Conservation (phyloP, 345 rosid species). For the Populus davidiana region DNA sequence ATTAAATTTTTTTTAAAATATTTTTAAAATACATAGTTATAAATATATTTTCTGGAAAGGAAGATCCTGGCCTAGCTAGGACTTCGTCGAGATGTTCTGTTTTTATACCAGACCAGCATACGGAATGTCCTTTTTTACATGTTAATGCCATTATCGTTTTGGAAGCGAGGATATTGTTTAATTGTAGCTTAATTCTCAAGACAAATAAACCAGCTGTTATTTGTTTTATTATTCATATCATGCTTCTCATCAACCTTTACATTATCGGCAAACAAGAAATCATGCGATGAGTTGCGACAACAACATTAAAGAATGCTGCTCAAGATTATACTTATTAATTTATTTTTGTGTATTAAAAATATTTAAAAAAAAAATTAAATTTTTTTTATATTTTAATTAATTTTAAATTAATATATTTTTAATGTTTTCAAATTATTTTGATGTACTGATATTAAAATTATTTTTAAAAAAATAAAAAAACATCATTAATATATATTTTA, state of each 20-base stretch:
- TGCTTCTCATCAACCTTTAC: background rate
- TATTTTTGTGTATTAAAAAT: no score
- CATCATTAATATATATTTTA: no score
- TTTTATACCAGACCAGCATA: background rate
- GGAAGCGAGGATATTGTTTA: background rate
- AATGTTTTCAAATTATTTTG: no score
- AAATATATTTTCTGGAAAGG: background rate
- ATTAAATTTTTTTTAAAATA: no score
- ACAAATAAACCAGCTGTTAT: no score
- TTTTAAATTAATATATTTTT: no score
- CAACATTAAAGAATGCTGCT: background rate
- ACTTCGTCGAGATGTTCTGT: background rate
- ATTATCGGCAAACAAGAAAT: slow-evolving; percentile 14
- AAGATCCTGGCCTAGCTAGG: slow-evolving; percentile 19
- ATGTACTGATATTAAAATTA: no score
- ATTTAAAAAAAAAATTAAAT: no score
- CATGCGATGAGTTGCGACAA: background rate
- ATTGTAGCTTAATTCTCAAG: background rate
- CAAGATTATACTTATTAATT: background rate
- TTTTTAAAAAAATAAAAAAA: no score
- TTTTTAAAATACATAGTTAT: no score
- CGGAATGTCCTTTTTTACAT: background rate
- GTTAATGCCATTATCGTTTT: background rate
- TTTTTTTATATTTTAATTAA: no score
- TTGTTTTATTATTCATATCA: background rate